Evolutionary conservation across 2,329 filamentous ascomycete species (phyloP).

Genomic region (Cryphonectria japonica): DNA sequence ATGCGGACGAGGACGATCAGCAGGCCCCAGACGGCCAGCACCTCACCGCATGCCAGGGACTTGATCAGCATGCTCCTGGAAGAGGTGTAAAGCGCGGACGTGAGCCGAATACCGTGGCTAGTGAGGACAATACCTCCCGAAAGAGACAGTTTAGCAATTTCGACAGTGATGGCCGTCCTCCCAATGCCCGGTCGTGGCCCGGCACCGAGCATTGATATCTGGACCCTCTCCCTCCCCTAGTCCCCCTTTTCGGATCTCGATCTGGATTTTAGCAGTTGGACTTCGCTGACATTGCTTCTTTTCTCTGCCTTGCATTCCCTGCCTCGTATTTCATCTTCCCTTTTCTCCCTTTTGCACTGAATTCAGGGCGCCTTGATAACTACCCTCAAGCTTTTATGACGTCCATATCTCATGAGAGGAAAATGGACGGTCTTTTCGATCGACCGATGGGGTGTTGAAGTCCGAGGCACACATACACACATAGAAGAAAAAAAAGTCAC

Average conservation of each 20-base stretch:
- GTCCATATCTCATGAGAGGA: neutral
- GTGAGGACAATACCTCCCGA: neutral
- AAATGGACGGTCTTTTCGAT: neutral
- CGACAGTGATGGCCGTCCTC: neutral
- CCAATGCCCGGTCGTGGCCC: neutral
- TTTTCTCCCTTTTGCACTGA: neutral
- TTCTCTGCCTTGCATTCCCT: neutral
- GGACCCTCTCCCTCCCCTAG: neutral
- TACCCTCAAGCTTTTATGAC: neutral
- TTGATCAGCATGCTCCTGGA: neutral
- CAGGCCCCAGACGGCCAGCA: neutral
- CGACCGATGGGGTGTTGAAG: neutral
- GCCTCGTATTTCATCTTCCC: neutral
- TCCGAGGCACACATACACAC: neutral
- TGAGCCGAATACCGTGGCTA: neutral
- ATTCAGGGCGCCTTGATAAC: neutral
- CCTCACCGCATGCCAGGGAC: no score
- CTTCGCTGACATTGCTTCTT: neutral
- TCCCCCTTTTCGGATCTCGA: neutral
- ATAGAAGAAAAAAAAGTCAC: neutral
- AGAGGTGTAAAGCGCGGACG: conserved; percentile 12
- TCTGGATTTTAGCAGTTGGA: no score
- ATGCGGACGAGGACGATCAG: neutral
- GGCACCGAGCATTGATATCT: neutral
- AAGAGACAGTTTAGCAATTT: conserved; percentile 4